Percentiles rank a stretch among this genome's conserved stretches.
Conservation (phyloP, 2,329 filamentous ascomycete species). For the Alternaria longipes region DNA sequence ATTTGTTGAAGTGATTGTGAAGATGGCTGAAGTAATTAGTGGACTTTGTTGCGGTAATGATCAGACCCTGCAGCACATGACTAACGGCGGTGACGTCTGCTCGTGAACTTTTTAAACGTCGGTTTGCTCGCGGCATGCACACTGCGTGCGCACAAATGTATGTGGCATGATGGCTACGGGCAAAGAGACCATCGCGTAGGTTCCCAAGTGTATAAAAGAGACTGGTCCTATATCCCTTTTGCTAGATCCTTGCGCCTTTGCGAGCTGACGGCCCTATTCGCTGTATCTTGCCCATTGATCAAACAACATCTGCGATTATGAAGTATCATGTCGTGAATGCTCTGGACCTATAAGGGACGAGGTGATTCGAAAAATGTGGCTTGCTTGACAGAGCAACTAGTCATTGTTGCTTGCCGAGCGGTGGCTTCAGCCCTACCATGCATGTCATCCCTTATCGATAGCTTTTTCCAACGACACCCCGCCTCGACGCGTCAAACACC, state of each 20-base stretch:
- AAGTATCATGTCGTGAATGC: not conserved
- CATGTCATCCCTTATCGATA: constrained; percentile 30
- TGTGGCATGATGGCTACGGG: not conserved
- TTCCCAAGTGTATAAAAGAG: not conserved
- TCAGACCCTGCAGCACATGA: constrained; percentile 14
- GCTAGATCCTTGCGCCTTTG: not conserved
- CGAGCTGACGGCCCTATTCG: not conserved
- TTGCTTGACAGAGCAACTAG: not conserved
- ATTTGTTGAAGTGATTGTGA: not conserved
- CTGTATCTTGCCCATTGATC: not conserved
- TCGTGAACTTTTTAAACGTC: not conserved
- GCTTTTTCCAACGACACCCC: constrained; percentile 31
- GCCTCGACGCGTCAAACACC: constrained; percentile 24
- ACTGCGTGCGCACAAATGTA: not conserved
- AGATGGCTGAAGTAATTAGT: not conserved
- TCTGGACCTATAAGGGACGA: not conserved
- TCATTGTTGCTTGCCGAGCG: not conserved
- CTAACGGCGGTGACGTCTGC: constrained; percentile 5
- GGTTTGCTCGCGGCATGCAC: not conserved
- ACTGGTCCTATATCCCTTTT: not conserved
- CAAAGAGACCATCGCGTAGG: not conserved
- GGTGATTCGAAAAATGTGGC: not conserved
- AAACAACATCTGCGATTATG: not conserved
- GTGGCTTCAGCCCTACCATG: constrained; percentile 21
- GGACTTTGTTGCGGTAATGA: constrained; percentile 2